phyloP scores from a whole-genome alignment of 345 rosid species.

The Eucalyptus pauciflora region DNA sequence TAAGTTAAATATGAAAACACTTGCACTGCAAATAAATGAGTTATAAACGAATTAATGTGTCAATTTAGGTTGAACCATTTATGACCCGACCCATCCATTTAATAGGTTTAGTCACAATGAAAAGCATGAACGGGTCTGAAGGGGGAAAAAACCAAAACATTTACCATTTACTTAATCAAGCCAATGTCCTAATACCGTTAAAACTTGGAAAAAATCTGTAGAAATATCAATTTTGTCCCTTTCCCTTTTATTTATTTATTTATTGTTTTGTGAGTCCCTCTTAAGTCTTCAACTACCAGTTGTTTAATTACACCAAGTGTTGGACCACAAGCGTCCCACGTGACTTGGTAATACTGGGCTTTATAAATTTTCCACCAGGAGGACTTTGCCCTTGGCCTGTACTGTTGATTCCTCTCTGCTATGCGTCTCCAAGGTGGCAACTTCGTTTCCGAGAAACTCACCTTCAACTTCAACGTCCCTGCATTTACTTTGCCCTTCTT shows the following conservation, averaged over 20 bases:
- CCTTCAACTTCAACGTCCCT: no score
- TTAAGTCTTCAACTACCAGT: not conserved
- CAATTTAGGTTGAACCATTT: no score
- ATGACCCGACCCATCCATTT: not conserved
- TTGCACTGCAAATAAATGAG: not conserved
- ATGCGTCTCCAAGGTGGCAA: no score
- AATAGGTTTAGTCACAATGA: not conserved
- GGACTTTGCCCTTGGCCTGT: not conserved
- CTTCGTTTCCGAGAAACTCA: no score
- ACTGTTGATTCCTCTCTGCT: not conserved
- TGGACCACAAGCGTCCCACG: not conserved
- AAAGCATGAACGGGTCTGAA: no score
- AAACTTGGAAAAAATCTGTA: not conserved
- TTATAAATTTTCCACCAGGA: not conserved
- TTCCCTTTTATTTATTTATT: fast-evolving
- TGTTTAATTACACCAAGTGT: not conserved
- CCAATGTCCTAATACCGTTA: not conserved
- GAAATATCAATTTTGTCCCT: not conserved
- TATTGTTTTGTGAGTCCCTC: not conserved
- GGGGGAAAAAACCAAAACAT: not conserved
- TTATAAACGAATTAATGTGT: no score
- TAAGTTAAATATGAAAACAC: not conserved
- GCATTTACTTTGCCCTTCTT: no score
- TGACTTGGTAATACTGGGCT: no score
- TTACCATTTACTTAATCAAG: not conserved